These are phyloP conservation scores for Tuber aestivum DNA, from an alignment of 495 filamentous ascomycete genomes.

Conservation along the genomic window DNA sequence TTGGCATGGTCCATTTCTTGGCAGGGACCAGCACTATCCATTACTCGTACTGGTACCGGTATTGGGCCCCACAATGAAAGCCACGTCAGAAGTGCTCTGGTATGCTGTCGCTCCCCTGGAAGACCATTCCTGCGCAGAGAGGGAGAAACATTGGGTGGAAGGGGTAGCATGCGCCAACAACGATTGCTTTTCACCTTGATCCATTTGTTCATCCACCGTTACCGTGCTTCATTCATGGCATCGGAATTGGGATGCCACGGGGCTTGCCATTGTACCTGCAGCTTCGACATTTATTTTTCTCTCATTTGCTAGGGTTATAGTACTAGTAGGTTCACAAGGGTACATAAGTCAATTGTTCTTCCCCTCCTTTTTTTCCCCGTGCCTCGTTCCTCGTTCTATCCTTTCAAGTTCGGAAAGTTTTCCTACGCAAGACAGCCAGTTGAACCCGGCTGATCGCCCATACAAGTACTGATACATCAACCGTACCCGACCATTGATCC, in stretches of 20 bases:
- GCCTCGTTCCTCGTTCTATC: background rate
- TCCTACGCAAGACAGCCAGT: background rate
- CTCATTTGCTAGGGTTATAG: background rate
- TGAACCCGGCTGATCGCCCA: background rate
- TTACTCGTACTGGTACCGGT: too few species aligned
- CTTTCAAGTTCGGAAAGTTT: background rate
- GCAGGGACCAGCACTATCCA: background rate
- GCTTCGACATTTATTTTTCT: background rate
- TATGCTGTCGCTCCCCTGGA: background rate
- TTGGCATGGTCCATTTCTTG: background rate
- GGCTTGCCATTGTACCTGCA: background rate
- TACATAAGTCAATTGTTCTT: background rate
- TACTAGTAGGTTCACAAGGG: background rate
- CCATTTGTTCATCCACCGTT: background rate
- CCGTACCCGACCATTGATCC: background rate
- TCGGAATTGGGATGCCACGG: background rate
- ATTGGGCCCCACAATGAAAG: background rate
- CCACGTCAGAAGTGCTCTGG: constrained; percentile 1
- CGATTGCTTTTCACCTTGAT: background rate
- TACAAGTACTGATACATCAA: too few species aligned
- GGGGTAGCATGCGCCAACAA: background rate
- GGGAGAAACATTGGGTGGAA: background rate
- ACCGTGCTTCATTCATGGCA: background rate
- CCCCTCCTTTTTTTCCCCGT: background rate
- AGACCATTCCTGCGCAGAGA: background rate